phyloP scores from a whole-genome alignment of 2,329 filamentous ascomycete genomes.

The Claviceps pazoutovae region DNA sequence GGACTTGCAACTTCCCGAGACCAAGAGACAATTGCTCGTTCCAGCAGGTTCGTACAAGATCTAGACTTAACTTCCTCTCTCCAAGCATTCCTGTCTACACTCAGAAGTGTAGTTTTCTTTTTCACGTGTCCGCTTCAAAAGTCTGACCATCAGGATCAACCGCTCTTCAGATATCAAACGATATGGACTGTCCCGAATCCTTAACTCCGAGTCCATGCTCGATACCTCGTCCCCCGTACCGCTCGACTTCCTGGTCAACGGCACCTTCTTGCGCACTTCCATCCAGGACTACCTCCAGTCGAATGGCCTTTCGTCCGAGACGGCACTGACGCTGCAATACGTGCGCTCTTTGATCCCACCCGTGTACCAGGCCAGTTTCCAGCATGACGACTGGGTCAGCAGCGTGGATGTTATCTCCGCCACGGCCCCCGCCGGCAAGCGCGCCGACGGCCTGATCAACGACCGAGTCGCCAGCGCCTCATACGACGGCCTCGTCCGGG shows the following conservation, averaged over 20 bases:
- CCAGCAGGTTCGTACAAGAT: conserved; percentile 34
- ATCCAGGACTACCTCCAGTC: conserved; percentile 80
- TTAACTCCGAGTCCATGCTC: conserved; percentile 61
- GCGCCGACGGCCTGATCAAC: conserved; percentile 20
- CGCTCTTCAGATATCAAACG: conserved; percentile 44
- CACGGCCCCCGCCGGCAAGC: conserved; percentile 44
- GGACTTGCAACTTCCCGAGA: conserved; percentile 49
- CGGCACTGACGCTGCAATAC: conserved; percentile 79
- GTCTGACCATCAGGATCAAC: background rate
- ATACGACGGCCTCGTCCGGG: conserved; percentile 75
- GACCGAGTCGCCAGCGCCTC: conserved; percentile 72
- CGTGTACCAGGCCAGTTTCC: conserved; percentile 76
- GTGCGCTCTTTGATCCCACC: conserved; percentile 84
- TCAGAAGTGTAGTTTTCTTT: background rate
- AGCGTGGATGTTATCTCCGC: conserved; percentile 67
- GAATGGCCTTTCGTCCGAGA: conserved; percentile 80
- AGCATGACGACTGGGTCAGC: conserved; percentile 96
- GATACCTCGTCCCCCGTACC: conserved; percentile 52
- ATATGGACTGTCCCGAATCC: conserved; percentile 55
- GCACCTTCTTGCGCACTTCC: conserved; percentile 76
- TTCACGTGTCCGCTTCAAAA: background rate
- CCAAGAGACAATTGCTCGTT: conserved; percentile 47
- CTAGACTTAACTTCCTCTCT: background rate
- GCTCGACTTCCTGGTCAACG: conserved; percentile 92
- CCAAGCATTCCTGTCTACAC: background rate